A percentile compares a stretch with the other conserved stretches of the same genome.
Evolutionary conservation across 495 filamentous ascomycete species (phyloP).

Genomic region (Neurospora sp.): DNA sequence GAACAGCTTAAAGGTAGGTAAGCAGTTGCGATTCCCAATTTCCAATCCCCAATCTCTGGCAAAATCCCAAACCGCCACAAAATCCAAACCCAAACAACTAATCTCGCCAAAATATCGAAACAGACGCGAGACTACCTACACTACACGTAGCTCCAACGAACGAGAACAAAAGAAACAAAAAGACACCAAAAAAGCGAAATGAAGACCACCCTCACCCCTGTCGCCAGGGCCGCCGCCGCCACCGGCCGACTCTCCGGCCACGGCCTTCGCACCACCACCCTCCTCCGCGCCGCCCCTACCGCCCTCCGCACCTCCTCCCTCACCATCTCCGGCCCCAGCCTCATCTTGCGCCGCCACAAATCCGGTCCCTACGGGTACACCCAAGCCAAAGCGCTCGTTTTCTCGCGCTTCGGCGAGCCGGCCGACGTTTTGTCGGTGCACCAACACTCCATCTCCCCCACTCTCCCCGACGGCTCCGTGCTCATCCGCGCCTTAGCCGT

Average conservation of each 20-base stretch:
- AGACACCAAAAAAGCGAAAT: not conserved
- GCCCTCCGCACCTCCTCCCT: not conserved
- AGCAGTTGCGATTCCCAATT: not conserved
- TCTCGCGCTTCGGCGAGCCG: conserved; percentile 77
- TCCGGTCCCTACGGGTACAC: conserved; percentile 80
- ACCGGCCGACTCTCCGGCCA: not conserved
- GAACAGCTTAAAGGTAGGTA: not conserved
- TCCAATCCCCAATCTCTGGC: too few species aligned
- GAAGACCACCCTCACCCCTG: not conserved
- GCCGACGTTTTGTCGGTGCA: conserved; percentile 70
- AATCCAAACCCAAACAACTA: not conserved
- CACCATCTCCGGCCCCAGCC: not conserved
- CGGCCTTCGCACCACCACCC: not conserved
- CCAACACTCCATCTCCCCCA: conserved; percentile 69
- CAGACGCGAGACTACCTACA: not conserved
- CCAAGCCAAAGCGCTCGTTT: conserved; percentile 88
- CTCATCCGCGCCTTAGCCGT: conserved; percentile 62
- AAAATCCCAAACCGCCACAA: not conserved
- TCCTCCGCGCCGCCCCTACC: not conserved
- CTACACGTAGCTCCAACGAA: not conserved
- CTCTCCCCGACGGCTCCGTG: conserved; percentile 62
- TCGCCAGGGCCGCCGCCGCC: not conserved
- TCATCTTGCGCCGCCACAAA: conserved; percentile 16
- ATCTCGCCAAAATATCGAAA: not conserved
- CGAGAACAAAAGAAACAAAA: not conserved